These are phyloP conservation scores for Arabis alpina DNA, from an alignment of 345 rosid species.

Conservation along the genomic window DNA sequence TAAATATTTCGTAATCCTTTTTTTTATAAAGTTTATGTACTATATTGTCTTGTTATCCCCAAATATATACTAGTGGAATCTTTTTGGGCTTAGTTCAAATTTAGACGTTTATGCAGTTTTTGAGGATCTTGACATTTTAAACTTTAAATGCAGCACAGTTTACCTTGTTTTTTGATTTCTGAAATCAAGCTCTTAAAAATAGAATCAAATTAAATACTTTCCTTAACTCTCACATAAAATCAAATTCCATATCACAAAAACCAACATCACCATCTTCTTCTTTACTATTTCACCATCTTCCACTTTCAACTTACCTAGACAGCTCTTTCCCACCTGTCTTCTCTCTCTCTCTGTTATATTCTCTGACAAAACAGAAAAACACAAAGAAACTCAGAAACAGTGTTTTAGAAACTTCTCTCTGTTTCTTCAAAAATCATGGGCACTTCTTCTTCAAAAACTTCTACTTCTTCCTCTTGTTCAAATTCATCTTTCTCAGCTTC, in stretches of 20 bases:
- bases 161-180: constrained; percentile 2
- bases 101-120: constrained; percentile 10
- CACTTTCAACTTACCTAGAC: constrained; percentile 52
- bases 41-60: not conserved
- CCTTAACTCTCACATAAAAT: constrained; percentile 12
- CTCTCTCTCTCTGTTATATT: constrained; percentile 27
- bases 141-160: not conserved
- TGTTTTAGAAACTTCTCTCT: constrained; percentile 6
- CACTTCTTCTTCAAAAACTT: constrained; percentile 66
- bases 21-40: not conserved
- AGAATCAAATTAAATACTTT: constrained; percentile 23
- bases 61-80: not conserved
- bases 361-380: constrained; percentile 32
- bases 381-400: constrained; percentile 25
- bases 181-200: constrained; percentile 17
- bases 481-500: constrained; percentile 26
- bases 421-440: constrained; percentile 54
- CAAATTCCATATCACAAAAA: constrained; percentile 1
- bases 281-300: constrained; percentile 41
- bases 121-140: constrained; percentile 28
- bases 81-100: not conserved
- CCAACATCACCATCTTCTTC: constrained; percentile 34
- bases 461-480: constrained; percentile 23
- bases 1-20: not conserved
- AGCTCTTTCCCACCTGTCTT: constrained; percentile 52